Evolutionary conservation across 2,329 filamentous ascomycete species (phyloP).

Genomic region (Cadophora sp.): DNA sequence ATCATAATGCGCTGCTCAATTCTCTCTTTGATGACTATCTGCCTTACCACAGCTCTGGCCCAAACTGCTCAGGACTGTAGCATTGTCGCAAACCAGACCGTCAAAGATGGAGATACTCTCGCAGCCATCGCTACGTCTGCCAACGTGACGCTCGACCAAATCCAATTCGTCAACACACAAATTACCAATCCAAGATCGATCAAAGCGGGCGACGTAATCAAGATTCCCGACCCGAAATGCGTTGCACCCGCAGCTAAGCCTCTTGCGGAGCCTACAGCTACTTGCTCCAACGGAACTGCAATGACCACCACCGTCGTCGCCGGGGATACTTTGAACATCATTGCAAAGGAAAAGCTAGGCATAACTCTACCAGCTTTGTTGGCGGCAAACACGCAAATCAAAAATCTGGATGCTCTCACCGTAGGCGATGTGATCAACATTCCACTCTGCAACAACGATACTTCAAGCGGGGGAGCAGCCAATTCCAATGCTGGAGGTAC

Average conservation of each 20-base stretch:
- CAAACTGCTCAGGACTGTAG: constrained; percentile 27
- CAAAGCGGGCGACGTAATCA: constrained; percentile 26
- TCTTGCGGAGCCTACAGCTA: constrained; percentile 24
- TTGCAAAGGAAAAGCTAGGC: constrained; percentile 31
- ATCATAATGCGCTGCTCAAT: background rate
- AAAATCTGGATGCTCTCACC: background rate
- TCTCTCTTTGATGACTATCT: background rate
- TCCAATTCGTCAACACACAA: constrained; percentile 30
- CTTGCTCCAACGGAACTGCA: constrained; percentile 23
- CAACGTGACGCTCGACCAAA: constrained; percentile 27
- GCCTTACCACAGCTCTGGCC: background rate
- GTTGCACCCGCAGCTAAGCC: constrained; percentile 18
- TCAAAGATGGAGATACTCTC: constrained; percentile 28
- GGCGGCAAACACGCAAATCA: constrained; percentile 28
- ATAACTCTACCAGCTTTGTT: constrained; percentile 25
- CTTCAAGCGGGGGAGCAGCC: background rate
- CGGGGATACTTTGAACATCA: constrained; percentile 29
- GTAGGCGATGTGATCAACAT: background rate
- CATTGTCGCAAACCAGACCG: constrained; percentile 22
- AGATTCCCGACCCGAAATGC: constrained; percentile 25
- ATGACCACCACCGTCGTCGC: constrained; percentile 18
- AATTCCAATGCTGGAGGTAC: background rate
- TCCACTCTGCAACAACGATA: background rate
- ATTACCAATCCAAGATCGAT: constrained; percentile 26
- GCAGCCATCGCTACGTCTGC: constrained; percentile 16